phyloP scores from a whole-genome alignment of 2,329 filamentous ascomycete genomes.

The Scopulariopsis brevicaulis region DNA sequence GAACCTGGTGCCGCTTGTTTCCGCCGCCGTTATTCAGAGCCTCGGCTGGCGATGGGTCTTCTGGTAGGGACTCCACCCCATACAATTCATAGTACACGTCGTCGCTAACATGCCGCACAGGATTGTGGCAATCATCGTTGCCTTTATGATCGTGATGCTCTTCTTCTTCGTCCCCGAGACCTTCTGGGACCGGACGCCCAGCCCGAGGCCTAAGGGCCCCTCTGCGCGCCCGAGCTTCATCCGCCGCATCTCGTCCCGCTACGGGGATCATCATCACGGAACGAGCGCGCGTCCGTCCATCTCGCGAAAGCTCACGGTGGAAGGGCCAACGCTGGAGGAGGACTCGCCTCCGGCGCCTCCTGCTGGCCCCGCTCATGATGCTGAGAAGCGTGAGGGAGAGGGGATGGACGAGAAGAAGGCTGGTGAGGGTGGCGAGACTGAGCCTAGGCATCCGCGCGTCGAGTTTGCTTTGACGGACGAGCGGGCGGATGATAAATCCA shows the following conservation, averaged over 20 bases:
- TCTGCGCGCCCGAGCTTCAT: slow-evolving; percentile 32
- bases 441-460: background rate
- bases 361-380: background rate
- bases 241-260: slow-evolving; percentile 33
- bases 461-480: background rate
- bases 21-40: slow-evolving; percentile 69
- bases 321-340: background rate
- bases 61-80: slow-evolving; percentile 41
- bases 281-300: background rate
- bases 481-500: background rate
- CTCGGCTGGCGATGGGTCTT: slow-evolving; percentile 87
- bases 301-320: slow-evolving; percentile 1
- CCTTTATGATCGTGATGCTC: slow-evolving; percentile 55
- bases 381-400: background rate
- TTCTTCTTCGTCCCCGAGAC: slow-evolving; percentile 93
- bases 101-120: slow-evolving; percentile 24
- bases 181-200: slow-evolving; percentile 82
- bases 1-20: slow-evolving; percentile 79
- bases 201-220: slow-evolving; percentile 22
- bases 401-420: background rate
- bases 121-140: slow-evolving; percentile 75
- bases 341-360: background rate
- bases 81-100: slow-evolving; percentile 7
- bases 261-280: slow-evolving; percentile 9
- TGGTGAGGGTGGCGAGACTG: background rate